Percentiles rank a stretch among this genome's conserved stretches.
These are phyloP conservation scores for Agaricus subrufescens DNA, from an alignment of 768 basidiomycete genomes.

Conservation along the genomic window DNA sequence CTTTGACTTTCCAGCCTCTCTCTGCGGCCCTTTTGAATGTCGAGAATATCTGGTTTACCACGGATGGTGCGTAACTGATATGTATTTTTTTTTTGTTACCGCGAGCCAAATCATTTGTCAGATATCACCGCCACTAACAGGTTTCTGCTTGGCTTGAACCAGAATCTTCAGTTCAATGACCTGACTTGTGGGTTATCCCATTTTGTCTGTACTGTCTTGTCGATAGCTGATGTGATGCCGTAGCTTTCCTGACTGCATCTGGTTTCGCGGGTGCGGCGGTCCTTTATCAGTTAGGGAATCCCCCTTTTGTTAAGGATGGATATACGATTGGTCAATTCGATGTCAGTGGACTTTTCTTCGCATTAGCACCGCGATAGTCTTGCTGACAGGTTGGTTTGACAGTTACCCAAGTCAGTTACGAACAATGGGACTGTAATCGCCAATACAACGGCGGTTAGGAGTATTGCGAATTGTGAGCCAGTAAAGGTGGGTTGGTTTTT, in stretches of 20 bases:
- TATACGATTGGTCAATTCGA: constrained; percentile 46
- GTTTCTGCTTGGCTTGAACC: constrained; percentile 38
- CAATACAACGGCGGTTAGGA: constrained; percentile 46
- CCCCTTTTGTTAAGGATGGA: constrained; percentile 38
- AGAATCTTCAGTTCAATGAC: constrained; percentile 39
- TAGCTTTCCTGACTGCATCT: constrained; percentile 50
- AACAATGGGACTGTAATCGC: constrained; percentile 43
- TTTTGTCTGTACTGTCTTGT: not conserved
- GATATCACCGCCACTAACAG: constrained; percentile 33
- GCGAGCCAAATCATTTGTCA: constrained; percentile 13
- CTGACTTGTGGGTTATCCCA: constrained; percentile 35
- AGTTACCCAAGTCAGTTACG: constrained; percentile 33
- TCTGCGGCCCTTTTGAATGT: constrained; percentile 46
- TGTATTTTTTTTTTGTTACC: not conserved
- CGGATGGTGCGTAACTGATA: constrained; percentile 30
- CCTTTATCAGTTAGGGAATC: constrained; percentile 38
- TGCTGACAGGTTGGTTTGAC: not conserved
- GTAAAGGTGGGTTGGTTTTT: constrained; percentile 25
- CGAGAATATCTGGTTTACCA: constrained; percentile 36
- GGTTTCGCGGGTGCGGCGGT: constrained; percentile 49
- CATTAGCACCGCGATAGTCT: no score
- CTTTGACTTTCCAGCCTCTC: constrained; percentile 46
- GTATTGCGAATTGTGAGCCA: constrained; percentile 36
- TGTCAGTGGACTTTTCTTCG: constrained; percentile 21
- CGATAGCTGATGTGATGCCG: not conserved